These are phyloP conservation scores for Maudiozyma turicensis DNA, from an alignment of 805 yeast species.

Conservation along the genomic window DNA sequence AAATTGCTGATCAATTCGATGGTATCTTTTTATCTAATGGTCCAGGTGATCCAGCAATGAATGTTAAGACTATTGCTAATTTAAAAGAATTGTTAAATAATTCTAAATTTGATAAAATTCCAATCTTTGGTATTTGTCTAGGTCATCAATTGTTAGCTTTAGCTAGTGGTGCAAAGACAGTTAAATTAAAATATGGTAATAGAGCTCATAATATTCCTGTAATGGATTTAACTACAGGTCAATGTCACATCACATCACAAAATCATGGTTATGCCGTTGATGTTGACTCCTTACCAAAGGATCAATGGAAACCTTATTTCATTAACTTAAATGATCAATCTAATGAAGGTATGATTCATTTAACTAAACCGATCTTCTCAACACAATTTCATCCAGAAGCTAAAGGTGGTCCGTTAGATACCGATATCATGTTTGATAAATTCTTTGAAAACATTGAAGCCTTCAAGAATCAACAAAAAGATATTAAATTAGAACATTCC, in stretches of 20 bases:
- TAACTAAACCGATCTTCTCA: conserved; percentile 79
- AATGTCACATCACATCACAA: conserved; percentile 96
- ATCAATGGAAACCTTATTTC: conserved; percentile 73
- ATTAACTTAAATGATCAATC: conserved; percentile 90
- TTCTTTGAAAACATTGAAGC: conserved; percentile 61
- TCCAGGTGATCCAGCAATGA: conserved; percentile 96
- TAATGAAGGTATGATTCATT: conserved; percentile 96
- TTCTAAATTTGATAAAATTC: conserved; percentile 46
- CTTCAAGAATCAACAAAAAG: conserved; percentile 25
- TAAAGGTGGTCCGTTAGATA: conserved; percentile 96
- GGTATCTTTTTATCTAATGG: conserved; percentile 94
- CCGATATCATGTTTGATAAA: conserved; percentile 82
- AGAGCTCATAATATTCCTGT: conserved; percentile 99
- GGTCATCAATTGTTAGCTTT: conserved; percentile 96
- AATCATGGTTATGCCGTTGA: conserved; percentile 98
- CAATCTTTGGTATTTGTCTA: conserved; percentile 94
- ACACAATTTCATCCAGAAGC: conserved; percentile 99
- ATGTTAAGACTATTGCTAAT: conserved; percentile 66
- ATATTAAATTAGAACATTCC: not conserved
- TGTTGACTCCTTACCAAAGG: conserved; percentile 58
- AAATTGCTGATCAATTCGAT: conserved; percentile 84
- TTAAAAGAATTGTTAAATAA: conserved; percentile 61
- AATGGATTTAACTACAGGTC: conserved; percentile 77
- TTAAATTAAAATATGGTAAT: conserved; percentile 94
- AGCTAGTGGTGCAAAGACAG: conserved; percentile 88